Base-by-base conservation (phyloP, 345 rosid genomes). In the Lagerstroemia speciosa region DNA sequence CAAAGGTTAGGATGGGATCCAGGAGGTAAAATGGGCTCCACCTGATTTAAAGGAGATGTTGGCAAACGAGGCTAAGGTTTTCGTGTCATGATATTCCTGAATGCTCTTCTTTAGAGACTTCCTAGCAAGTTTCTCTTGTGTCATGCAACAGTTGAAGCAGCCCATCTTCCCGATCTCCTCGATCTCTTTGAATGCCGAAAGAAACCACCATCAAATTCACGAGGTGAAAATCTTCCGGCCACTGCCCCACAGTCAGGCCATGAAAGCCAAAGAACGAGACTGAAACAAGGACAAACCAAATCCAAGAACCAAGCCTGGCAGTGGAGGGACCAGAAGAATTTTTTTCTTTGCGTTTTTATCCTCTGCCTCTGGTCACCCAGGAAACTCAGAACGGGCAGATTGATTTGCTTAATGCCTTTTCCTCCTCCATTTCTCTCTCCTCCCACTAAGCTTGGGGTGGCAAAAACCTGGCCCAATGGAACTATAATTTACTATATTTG, bases 1-100 rank as follows among this genome's bases (percentile, higher is more conserved):
- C n/a, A n/a, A n/a, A n/a, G n/a, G n/a, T n/a, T n/a, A n/a, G n/a
- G n/a, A n/a, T n/a, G n/a, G n/a, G n/a, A n/a, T n/a, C n/a, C n/a
- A 52, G 57, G 9, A 52, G 57, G 19, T 20, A 17, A n/a, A 0
- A 20, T 0, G 19, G 57, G 30, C 38, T 14, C 58, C 67, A 91
- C 99, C 95, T 24, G 83, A 81, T 79, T 88, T 91, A 72, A 91
- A 86, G 73, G 98, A 87, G 76, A 91, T 80, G 78, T 86, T 86
- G 20, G 93, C 90, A 71, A 86, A 87, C 5, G 83, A 74, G 71
- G 89, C 73, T 40, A 87, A 67, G 69, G 74, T 70, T 78, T 83
- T 85, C 7, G 84, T 79, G 65, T 86, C 93, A 62, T 72, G 81
- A 70, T 81, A 81, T 20, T 81, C 83, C 74, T 79, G 85, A 61